A percentile compares a stretch with the other conserved stretches of the same genome.
Conservation (phyloP, 257 asterid genomes). For the Gardenia jasminoides region DNA sequence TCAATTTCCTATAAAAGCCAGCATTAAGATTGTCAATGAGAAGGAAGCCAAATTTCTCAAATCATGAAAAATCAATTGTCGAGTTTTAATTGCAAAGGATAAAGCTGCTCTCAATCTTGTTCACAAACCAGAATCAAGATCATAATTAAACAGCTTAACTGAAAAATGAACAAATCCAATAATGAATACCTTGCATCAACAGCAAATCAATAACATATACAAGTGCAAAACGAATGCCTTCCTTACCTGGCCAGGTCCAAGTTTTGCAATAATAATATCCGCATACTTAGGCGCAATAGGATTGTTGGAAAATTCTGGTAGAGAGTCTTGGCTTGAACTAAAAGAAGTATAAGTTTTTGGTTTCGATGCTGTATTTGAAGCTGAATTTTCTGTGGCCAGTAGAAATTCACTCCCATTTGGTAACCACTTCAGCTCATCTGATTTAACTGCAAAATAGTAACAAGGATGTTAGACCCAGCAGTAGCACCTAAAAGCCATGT, state of each 20-base stretch:
- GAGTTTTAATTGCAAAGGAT: neutral
- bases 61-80: neutral
- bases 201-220: neutral
- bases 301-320: constrained; percentile 49
- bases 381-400: constrained; percentile 36
- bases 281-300: constrained; percentile 59
- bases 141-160: neutral
- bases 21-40: constrained; percentile 1
- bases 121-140: neutral
- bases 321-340: constrained; percentile 64
- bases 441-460: constrained; percentile 44
- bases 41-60: neutral
- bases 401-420: constrained; percentile 78
- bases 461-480: neutral
- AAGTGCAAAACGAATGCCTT: constrained; percentile 9
- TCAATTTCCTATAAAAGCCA: constrained; percentile 72
- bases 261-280: constrained; percentile 66
- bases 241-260: constrained; percentile 89
- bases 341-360: constrained; percentile 75
- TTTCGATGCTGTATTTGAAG: constrained; percentile 43
- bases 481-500: constrained; percentile 8
- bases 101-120: neutral
- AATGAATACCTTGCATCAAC: neutral
- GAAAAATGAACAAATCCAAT: neutral
- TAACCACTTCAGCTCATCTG: constrained; percentile 74